These are phyloP conservation scores for Aspergillus fumigatiaffinis DNA, from an alignment of 2,329 filamentous ascomycete species.

Conservation along the genomic window DNA sequence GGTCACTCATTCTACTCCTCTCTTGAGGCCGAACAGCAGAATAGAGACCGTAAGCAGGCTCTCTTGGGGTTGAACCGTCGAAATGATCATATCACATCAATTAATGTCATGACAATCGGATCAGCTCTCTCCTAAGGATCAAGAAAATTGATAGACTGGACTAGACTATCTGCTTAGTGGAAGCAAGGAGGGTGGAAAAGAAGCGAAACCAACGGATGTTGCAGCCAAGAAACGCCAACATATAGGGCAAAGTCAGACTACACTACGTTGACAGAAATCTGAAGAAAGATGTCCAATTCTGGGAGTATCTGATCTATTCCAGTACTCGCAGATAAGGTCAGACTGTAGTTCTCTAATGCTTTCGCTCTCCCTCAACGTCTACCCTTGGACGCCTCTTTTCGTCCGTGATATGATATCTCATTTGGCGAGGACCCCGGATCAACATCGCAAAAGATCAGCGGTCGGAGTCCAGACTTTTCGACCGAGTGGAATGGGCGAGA, in stretches of 20 bases:
- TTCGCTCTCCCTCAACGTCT: background rate
- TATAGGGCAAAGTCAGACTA: background rate
- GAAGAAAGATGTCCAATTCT: background rate
- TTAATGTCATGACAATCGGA: background rate
- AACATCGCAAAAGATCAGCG: constrained; percentile 9
- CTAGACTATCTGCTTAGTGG: background rate
- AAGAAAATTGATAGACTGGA: background rate
- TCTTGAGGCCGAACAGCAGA: background rate
- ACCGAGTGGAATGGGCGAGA: background rate
- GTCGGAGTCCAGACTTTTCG: constrained; percentile 8
- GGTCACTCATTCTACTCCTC: background rate
- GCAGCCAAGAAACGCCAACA: background rate
- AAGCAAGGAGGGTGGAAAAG: constrained; percentile 2
- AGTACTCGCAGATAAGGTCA: background rate
- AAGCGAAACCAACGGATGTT: constrained; percentile 3
- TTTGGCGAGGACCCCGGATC: constrained; percentile 4
- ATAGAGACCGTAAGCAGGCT: background rate
- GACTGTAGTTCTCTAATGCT: background rate
- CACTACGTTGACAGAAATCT: background rate
- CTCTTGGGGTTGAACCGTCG: background rate
- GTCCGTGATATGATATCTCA: background rate
- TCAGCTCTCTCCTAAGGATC: background rate
- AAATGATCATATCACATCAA: background rate
- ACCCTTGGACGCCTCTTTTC: background rate
- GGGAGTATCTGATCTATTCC: background rate